Conservation (phyloP, 2,329 filamentous ascomycete species). For the Ceratocystis ficicola region DNA sequence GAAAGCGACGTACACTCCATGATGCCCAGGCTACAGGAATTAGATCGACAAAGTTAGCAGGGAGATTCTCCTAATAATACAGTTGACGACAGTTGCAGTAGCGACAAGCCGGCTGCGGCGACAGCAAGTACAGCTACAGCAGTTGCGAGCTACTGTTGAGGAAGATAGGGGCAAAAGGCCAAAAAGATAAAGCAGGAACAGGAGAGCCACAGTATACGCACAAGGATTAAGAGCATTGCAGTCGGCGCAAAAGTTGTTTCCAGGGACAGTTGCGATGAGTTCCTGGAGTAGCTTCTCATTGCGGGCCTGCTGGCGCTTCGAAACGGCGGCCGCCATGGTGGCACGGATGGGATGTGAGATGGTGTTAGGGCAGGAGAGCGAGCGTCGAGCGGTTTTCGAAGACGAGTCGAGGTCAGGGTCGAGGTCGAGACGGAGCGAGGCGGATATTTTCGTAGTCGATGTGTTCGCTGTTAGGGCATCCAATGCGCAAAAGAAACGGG, state of each 20-base stretch:
- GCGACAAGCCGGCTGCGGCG: background rate
- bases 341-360: constrained; percentile 4
- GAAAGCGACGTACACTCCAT: constrained; percentile 63
- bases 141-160: background rate
- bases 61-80: constrained; percentile 17
- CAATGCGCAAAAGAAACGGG: background rate
- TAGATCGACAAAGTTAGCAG: constrained; percentile 20
- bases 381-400: too few species aligned
- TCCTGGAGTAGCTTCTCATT: constrained; percentile 90
- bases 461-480: background rate
- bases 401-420: too few species aligned
- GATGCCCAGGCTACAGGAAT: constrained; percentile 68
- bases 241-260: constrained; percentile 90
- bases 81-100: background rate
- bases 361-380: background rate
- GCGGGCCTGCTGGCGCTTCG: constrained; percentile 90
- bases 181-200: constrained; percentile 6
- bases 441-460: too few species aligned
- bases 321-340: constrained; percentile 20
- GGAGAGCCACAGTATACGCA: constrained; percentile 34
- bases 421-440: too few species aligned
- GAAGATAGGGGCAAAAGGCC: background rate
- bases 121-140: background rate
- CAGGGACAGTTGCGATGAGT: constrained; percentile 66
- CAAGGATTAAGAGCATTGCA: constrained; percentile 86